Base-by-base conservation (phyloP, 2,329 filamentous ascomycete genomes). In the Aureobasidium vineae region DNA sequence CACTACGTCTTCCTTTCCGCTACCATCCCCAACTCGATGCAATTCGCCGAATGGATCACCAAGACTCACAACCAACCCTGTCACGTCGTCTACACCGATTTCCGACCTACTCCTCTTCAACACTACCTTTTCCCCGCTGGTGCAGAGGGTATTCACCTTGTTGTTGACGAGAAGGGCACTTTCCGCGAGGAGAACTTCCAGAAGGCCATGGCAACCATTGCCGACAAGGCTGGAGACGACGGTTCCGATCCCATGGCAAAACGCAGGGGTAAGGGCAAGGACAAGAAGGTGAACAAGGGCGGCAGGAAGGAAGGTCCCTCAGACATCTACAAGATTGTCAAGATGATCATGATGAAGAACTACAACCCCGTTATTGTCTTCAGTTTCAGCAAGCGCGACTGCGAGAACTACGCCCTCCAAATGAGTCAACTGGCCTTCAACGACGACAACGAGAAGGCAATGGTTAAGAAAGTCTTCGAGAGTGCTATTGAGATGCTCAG, bases 361-460 rank as follows among this genome's bases (percentile, higher is more conserved):
- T 96, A 95, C 79, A 97, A 99, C 74, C 95, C 95, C 0, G 95
- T 98, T 73, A 99, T 99, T 75, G 92, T 99, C 45, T 99, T 99
- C 85, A 98, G 94, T 79, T 99, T 99, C 81, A 97, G 93, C 84
- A 99, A 99, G 82, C 86, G 94, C 70, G 94, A 98, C 73, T 97
- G 94, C 76, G 95, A 99, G 79, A 88, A 88, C 69, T 88, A 95
- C 77, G 95, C 95, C 1, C 82, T 99, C 54, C 86, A 92, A 71
- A 93, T 97, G 80, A 94, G 88, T 63, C 86, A 87, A 68, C 85
- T 98, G 74, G 88, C 91, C 54, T 97, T 99, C 85, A 99, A 99
- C 79, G 92, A 97, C 70, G 92, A 97, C 26, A 93, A 91, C 0
- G 95, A 99, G 78, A 96, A 97, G 77, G 88, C 87, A 28, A 92